Conservation (phyloP, 2,329 filamentous ascomycete genomes). For the Aspergillus sclerotialis region DNA sequence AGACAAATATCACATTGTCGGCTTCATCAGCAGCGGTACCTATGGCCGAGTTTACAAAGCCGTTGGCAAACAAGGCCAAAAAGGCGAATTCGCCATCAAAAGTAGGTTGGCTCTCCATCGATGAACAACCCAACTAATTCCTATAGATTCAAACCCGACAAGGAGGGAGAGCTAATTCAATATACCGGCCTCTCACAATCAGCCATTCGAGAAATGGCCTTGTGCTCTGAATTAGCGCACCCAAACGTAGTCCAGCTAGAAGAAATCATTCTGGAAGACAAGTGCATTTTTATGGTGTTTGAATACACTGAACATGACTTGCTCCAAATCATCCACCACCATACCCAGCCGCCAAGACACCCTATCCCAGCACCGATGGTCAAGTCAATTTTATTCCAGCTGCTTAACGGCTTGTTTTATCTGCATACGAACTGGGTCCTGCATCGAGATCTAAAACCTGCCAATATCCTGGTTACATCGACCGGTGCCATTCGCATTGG, state of each 20-base stretch:
- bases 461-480: slow-evolving; percentile 97
- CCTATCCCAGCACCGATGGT: slow-evolving; percentile 83
- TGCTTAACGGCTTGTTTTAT: slow-evolving; percentile 90
- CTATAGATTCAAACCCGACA: slow-evolving; percentile 81
- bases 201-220: slow-evolving; percentile 92
- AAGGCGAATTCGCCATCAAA: slow-evolving; percentile 93
- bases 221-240: slow-evolving; percentile 87
- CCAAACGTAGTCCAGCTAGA: slow-evolving; percentile 83
- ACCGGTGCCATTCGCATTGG: slow-evolving; percentile 87
- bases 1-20: slow-evolving; percentile 92
- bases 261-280: slow-evolving; percentile 96
- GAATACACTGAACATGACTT: slow-evolving; percentile 98
- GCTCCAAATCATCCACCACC: slow-evolving; percentile 95
- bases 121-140: slow-evolving; percentile 9
- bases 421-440: slow-evolving; percentile 95
- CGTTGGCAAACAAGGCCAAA: slow-evolving; percentile 62
- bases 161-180: slow-evolving; percentile 88
- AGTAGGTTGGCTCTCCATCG: slow-evolving; percentile 55
- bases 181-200: slow-evolving; percentile 98
- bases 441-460: slow-evolving; percentile 92
- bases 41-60: slow-evolving; percentile 99
- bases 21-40: slow-evolving; percentile 96
- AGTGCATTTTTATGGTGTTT: slow-evolving; percentile 99
- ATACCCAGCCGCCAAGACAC: slow-evolving; percentile 80
- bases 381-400: slow-evolving; percentile 91